Evolutionary conservation across 768 basidiomycete genomes (phyloP).

Genomic region (Butyriboletus loyo): DNA sequence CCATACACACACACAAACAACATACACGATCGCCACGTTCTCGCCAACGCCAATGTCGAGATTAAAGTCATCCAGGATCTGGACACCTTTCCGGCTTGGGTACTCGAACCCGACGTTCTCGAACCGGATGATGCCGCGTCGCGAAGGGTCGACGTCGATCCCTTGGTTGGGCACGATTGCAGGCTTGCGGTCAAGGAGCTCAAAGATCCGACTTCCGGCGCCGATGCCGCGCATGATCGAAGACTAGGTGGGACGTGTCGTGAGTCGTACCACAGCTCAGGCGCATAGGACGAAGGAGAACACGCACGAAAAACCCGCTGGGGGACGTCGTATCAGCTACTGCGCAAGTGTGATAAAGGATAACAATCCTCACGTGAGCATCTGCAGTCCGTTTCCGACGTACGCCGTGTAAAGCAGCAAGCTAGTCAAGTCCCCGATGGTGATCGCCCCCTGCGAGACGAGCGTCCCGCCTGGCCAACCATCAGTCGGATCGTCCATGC

Average conservation of each 20-base stretch:
- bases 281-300: neutral
- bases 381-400: conserved; percentile 75
- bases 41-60: conserved; percentile 80
- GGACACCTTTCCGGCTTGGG: conserved; percentile 77
- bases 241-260: conserved; percentile 44
- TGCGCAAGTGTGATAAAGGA: neutral
- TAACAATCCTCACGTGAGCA: conserved; percentile 59
- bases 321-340: neutral
- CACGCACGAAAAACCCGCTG: conserved; percentile 40
- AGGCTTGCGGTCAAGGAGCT: conserved; percentile 79
- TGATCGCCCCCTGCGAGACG: conserved; percentile 83
- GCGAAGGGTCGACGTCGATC: conserved; percentile 46
- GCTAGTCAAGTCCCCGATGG: conserved; percentile 89
- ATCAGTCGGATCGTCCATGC: neutral
- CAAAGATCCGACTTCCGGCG: conserved; percentile 91
- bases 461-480: conserved; percentile 72
- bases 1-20: conserved; percentile 10
- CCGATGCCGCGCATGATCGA: conserved; percentile 97
- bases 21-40: conserved; percentile 90
- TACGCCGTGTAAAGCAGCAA: conserved; percentile 89
- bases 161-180: conserved; percentile 68
- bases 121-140: conserved; percentile 73
- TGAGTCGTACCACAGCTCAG: neutral
- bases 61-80: conserved; percentile 79
- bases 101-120: conserved; percentile 87